Base-by-base conservation (phyloP, 805 yeast genomes). In the Suhomyces pyralidae region DNA sequence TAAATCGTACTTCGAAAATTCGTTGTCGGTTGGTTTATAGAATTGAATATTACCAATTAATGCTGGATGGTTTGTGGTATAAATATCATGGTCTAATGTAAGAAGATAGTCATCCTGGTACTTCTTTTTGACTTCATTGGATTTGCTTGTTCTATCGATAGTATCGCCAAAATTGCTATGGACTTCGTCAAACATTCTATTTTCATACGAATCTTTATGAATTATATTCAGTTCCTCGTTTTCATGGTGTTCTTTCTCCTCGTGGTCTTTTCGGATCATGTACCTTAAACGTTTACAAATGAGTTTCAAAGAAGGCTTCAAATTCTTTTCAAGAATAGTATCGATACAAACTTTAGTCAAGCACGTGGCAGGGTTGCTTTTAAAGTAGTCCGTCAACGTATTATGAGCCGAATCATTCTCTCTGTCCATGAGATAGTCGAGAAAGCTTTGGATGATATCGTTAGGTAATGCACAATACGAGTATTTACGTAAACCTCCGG, bases 401-500 rank as follows among this genome's bases (percentile, higher is more conserved):
- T 49, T 36, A 34, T 26, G 22, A 14, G 20, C 26, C 9, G 5
- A 34, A n/a, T 47, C 26, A 10, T 51, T 42, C 9, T 50, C 49
- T n/a, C 56, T 53, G 32, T 65, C 58, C 19, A 46, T 43, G 40
- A 72, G 56, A 47, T 63, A 66, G 10, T 54, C 48, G 10, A 67
- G 45, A 22, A 75, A 57, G 12, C 55, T 40, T 38, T 64, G 60
- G 6, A 62, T 58, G 10, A 65, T 52, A 2, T 60, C 52, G 54
- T 70, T 73, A n/a, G 78, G 71, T 14, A 75, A 59, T 20, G 63
- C 59, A 51, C 78, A 74, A 56, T 74, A 72, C 7, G 76, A 58
- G 55, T 66, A 70, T 51, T 70, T 73, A 32, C 80, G 63, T 19
- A 75, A 62, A 2, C 79, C 80, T 2, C 79, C 79, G 8, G 73